Evolutionary conservation across 2,329 filamentous ascomycete species (phyloP), one percentile per base, ranked within the genome.

Genomic region (Alternaria gaisen): DNA sequence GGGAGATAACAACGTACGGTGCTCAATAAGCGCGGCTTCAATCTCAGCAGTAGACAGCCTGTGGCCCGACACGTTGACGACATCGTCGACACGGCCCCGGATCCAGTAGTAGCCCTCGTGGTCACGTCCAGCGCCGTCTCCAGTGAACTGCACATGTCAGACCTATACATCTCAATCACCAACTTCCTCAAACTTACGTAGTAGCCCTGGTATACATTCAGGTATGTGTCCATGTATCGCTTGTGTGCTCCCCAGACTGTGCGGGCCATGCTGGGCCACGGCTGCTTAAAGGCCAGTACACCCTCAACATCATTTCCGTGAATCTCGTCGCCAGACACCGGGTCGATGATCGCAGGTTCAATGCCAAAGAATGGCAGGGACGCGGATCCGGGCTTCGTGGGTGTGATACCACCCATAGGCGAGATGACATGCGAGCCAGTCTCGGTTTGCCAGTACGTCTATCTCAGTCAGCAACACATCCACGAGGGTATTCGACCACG

Each of bases 391-490:
- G 95, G 95, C 84, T 99, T 99, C 24, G 95, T 98, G 24, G 95
- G 93, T 1, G 94, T 98, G 36, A 98, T 87, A 76, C 95, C 95
- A 51, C 91, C 94, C 60, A 99, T 85, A 18, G 95, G 95, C 5
- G 93, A 92, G 78, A 99, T 98, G 73, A 97, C 93, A 81, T 99
- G 90, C 65, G 92, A 98, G 58, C 95, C 95, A 2, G 95, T 99
- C 84, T 99, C 95, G 54, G 95, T 99, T 87, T 99, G 95, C 95
- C 95, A 99, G 87, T 99, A 99, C 55, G 95, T 99, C 93, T 97
- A 77, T 60, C 32, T n/a, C 28, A 41, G 47, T 79, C 53, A 78
- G 70, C 48, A 44, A 40, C 26, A 28, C 42, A 43, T 24, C 36
- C 10, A 40, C 30, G 36, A 38, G 14, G 7, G 18, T 12, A 20